Percentiles rank a stretch among this genome's conserved stretches.
Conservation (phyloP, 305 asterid genomes). For the Rubia occidens region DNA sequence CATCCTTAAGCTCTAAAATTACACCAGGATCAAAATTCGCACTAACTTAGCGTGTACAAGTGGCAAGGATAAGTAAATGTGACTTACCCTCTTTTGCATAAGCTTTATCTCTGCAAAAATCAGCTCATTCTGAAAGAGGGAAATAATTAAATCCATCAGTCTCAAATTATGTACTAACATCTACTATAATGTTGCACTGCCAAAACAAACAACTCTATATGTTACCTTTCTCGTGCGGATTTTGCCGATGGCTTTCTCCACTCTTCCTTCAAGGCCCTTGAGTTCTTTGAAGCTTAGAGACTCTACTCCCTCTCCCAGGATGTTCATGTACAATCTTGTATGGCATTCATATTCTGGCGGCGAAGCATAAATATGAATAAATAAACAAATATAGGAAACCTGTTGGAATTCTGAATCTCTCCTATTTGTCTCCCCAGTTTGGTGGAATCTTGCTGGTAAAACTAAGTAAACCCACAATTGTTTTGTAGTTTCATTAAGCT, state of each 20-base stretch:
- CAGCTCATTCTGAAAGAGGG: slow-evolving; percentile 56
- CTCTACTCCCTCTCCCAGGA: slow-evolving; percentile 69
- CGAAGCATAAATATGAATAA: not conserved
- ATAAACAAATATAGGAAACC: slow-evolving; percentile 20
- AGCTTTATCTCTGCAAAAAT: slow-evolving; percentile 80
- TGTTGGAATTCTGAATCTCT: slow-evolving; percentile 51
- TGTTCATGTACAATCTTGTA: slow-evolving; percentile 33
- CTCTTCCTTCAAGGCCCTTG: slow-evolving; percentile 46
- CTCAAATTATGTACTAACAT: not conserved
- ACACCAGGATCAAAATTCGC: too few species aligned
- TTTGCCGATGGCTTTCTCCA: slow-evolving; percentile 66
- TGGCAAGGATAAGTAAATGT: too few species aligned
- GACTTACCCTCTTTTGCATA: slow-evolving; percentile 78
- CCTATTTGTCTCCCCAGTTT: slow-evolving; percentile 54
- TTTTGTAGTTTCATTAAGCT: not conserved
- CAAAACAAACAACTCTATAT: not conserved
- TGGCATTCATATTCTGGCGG: not conserved
- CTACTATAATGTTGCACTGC: not conserved
- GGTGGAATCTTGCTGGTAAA: slow-evolving; percentile 70
- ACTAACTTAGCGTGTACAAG: not conserved
- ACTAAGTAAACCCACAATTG: slow-evolving; percentile 28
- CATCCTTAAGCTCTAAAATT: too few species aligned
- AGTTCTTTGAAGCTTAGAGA: slow-evolving; percentile 46
- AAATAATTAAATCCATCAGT: not conserved
- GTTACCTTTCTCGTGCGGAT: slow-evolving; percentile 69